A percentile compares a stretch with the other conserved stretches of the same genome.
phyloP scores from a whole-genome alignment of 768 basidiomycete species.

The Leucogyrophana mollusca region DNA sequence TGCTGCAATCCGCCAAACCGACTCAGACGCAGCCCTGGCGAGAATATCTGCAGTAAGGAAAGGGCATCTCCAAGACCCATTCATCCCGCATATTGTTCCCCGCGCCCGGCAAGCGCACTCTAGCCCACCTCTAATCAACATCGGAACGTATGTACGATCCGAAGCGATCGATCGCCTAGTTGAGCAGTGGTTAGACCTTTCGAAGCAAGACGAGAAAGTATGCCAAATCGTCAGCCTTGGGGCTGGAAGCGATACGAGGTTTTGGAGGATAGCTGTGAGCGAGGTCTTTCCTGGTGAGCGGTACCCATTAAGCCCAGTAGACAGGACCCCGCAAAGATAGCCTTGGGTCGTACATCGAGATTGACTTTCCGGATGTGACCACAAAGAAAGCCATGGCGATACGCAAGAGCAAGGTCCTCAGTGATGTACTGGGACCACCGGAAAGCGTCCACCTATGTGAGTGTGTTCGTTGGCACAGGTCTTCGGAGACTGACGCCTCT shows the following conservation, averaged over 20 bases:
- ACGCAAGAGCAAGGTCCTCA: slow-evolving; percentile 54
- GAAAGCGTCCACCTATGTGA: slow-evolving; percentile 15
- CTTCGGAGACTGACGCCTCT: neutral
- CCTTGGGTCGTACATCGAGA: slow-evolving; percentile 71
- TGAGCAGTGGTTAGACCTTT: slow-evolving; percentile 55
- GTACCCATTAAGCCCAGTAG: slow-evolving; percentile 35
- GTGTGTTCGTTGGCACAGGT: neutral
- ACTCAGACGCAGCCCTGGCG: slow-evolving; percentile 81
- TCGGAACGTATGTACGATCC: slow-evolving; percentile 89
- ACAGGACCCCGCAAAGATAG: slow-evolving; percentile 49
- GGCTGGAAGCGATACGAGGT: slow-evolving; percentile 93
- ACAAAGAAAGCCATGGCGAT: slow-evolving; percentile 81
- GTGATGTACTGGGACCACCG: slow-evolving; percentile 15
- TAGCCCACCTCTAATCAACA: slow-evolving; percentile 88
- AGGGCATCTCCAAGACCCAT: slow-evolving; percentile 81
- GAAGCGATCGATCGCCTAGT: slow-evolving; percentile 78
- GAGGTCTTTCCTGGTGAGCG: neutral
- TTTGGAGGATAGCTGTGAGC: slow-evolving; percentile 85
- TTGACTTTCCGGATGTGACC: slow-evolving; percentile 90
- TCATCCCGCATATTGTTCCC: slow-evolving; percentile 63
- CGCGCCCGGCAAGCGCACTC: slow-evolving; percentile 57
- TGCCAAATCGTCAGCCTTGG: slow-evolving; percentile 94
- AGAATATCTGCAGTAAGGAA: slow-evolving; percentile 81
- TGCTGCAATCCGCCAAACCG: slow-evolving; percentile 70
- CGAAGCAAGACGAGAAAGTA: slow-evolving; percentile 38